Percentiles rank a stretch among this genome's conserved stretches.
These are phyloP conservation scores for Glycine soja DNA, from an alignment of 306 rosid genomes.

Conservation along the genomic window DNA sequence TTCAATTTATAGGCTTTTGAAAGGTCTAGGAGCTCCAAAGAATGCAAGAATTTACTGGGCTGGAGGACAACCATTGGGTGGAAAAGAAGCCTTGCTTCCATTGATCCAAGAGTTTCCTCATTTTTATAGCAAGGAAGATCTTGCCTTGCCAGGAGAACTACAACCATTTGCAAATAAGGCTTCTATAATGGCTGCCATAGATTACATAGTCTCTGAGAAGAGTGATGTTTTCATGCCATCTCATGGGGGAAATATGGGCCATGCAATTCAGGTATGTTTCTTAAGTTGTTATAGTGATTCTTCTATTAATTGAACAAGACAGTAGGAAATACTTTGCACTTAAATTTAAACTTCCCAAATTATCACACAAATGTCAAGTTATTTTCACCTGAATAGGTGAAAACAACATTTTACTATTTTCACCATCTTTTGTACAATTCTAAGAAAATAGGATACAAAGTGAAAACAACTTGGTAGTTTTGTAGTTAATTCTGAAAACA, in stretches of 20 bases:
- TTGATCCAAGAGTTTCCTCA: constrained; percentile 67
- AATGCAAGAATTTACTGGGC: constrained; percentile 91
- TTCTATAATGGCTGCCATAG: constrained; percentile 94
- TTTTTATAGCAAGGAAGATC: constrained; percentile 84
- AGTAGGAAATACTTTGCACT: neutral
- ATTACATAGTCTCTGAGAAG: constrained; percentile 83
- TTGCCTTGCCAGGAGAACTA: constrained; percentile 77
- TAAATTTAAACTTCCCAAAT: neutral
- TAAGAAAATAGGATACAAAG: neutral
- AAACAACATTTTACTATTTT: neutral
- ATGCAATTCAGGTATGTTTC: constrained; percentile 80
- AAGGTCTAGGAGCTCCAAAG: constrained; percentile 90
- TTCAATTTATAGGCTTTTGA: constrained; percentile 71
- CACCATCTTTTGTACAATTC: neutral
- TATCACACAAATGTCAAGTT: neutral
- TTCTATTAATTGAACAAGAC: neutral
- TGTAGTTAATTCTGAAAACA: neutral
- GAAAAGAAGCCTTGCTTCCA: constrained; percentile 85
- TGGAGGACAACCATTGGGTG: constrained; percentile 93
- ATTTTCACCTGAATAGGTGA: neutral
- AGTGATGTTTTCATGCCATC: constrained; percentile 99
- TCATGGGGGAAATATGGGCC: constrained; percentile 99
- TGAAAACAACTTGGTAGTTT: neutral
- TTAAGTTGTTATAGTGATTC: neutral
- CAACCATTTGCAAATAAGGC: constrained; percentile 77